phyloP scores from a whole-genome alignment of 495 filamentous ascomycete genomes.

The Penicillium arizonense region DNA sequence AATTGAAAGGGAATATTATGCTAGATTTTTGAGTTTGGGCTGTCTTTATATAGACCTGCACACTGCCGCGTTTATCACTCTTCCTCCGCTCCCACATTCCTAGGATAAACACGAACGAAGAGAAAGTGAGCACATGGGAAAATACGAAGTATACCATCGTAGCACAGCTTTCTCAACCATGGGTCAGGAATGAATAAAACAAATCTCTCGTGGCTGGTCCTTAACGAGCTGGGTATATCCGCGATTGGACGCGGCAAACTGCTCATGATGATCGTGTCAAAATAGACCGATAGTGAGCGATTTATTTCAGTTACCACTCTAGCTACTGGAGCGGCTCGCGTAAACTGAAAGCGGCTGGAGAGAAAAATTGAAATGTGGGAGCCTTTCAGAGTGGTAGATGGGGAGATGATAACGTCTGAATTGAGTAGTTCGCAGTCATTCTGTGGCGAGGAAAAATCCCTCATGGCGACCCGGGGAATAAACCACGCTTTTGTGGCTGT shows the following conservation, averaged over 20 bases:
- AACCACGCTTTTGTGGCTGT: slow-evolving; percentile 2
- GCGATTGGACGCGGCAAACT: slow-evolving; percentile 24
- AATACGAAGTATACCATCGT: neutral
- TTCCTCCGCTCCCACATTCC: neutral
- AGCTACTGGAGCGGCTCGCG: neutral
- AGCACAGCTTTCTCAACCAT: neutral
- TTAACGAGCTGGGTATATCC: neutral
- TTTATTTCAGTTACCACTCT: slow-evolving; percentile 8
- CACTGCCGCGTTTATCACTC: neutral
- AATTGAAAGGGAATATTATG: no score
- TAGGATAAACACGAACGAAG: neutral
- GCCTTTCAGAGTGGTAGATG: slow-evolving; percentile 3
- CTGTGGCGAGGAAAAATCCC: slow-evolving; percentile 28
- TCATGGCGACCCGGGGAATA: slow-evolving; percentile 10
- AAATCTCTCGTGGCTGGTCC: neutral
- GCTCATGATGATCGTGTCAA: slow-evolving; percentile 16
- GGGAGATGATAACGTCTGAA: neutral
- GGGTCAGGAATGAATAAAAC: neutral
- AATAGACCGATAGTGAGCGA: slow-evolving; percentile 14
- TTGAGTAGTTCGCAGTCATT: slow-evolving; percentile 2
- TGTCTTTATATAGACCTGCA: neutral
- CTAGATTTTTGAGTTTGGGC: no score
- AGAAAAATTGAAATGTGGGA: slow-evolving; percentile 4
- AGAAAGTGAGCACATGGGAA: neutral
- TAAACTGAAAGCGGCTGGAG: neutral